phyloP scores from a whole-genome alignment of 2,329 filamentous ascomycete species.

The Aspergillus ruber region DNA sequence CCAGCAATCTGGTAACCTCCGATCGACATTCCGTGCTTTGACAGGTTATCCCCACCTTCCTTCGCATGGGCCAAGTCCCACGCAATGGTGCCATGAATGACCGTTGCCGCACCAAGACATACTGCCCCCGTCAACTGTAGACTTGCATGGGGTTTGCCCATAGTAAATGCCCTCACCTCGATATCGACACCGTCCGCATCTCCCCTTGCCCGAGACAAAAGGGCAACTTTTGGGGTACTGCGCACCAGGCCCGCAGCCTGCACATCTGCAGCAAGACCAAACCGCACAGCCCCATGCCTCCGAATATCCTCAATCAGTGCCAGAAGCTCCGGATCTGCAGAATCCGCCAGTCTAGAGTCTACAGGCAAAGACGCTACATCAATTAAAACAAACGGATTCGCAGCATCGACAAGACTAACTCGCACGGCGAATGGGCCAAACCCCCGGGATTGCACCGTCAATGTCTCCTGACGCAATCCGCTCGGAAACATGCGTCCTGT shows the following conservation, averaged over 20 bases:
- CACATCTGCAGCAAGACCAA: conserved; percentile 52
- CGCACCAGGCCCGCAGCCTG: conserved; percentile 53
- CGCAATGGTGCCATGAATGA: conserved; percentile 15
- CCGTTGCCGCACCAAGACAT: conserved; percentile 16
- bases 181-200: conserved; percentile 33
- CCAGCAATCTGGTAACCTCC: conserved; percentile 5
- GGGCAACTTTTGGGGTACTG: conserved; percentile 54
- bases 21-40: conserved; percentile 12
- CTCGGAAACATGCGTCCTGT: conserved; percentile 56
- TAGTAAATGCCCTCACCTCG: conserved; percentile 15
- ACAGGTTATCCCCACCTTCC: neutral
- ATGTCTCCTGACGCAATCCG: conserved; percentile 32
- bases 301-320: conserved; percentile 38
- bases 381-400: conserved; percentile 58
- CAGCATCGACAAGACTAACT: conserved; percentile 54
- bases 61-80: conserved; percentile 5
- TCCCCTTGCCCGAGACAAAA: conserved; percentile 45
- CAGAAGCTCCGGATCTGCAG: conserved; percentile 20
- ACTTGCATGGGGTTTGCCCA: conserved; percentile 20
- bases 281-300: conserved; percentile 48
- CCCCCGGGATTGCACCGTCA: too few relatives aligned
- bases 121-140: conserved; percentile 23
- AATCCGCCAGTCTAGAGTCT: too few relatives aligned
- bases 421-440: conserved; percentile 3
- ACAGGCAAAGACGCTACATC: conserved; percentile 26